Evolutionary conservation across 257 asterid species (phyloP), one percentile per base, ranked within the genome.

Genomic region (Mentha longifolia): DNA sequence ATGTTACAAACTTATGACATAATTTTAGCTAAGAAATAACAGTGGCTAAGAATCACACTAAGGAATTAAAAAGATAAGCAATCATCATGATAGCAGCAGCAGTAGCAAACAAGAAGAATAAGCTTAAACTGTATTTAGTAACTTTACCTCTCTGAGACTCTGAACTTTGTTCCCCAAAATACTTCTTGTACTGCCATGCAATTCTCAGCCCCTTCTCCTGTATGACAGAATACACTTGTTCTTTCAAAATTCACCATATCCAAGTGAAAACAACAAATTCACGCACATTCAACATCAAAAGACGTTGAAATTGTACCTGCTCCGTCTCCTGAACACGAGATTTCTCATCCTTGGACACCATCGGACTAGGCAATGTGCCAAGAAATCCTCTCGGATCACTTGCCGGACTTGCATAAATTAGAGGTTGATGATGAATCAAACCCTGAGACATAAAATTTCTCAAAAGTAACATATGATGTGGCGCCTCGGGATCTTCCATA

Each of bases 381-480:
- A 95, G 98, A 83, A 95, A 95, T 61, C 89, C 95, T 77, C 83
- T 89, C 5, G 98, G 97, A 62, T 89, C 99, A 77, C 79, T 84
- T 49, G 92, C 88, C 10, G 98, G 97, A 71, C 98, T 95, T 73
- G 96, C 96, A 79, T 88, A 92, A 61, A 95, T 77, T 72, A 92
- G 94, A 56, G 98, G 90, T 54, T 95, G 99, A 70, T 78, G 87
- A 79, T 84, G 98, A 62, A 95, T 74, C 72, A 95, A 67, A 22
- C 99, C 99, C 77, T 95, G 99, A 76, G 98, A 85, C 99, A 95
- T 95, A 72, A 95, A 95, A 85, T 95, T 95, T 77, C 99, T 88
- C 88, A 92, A 72, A 81, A 95, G 68, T 33, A 95, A 84, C 99
- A 92, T 95, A 87, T 95, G 99, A 89, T 89, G 98, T 2, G 99